These are phyloP conservation scores for Termitomyces sp. DNA, from an alignment of 768 basidiomycete genomes.

Conservation along the genomic window DNA sequence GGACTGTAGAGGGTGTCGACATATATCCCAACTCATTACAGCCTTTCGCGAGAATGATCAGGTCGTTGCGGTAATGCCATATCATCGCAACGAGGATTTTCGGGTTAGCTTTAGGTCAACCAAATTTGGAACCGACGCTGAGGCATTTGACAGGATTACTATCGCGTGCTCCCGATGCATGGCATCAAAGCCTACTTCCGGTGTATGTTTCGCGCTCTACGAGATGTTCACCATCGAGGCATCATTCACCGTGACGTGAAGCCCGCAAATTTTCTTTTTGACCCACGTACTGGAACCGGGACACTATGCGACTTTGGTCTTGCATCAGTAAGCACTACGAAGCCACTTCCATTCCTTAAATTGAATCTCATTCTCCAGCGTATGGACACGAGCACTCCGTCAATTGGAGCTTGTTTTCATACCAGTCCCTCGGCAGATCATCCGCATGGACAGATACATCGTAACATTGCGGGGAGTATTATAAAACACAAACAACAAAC, in stretches of 20 bases:
- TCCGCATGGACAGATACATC: constrained; percentile 65
- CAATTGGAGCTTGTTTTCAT: constrained; percentile 71
- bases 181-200: constrained; percentile 86
- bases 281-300: constrained; percentile 78
- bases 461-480: constrained; percentile 39
- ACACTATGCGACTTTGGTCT: constrained; percentile 94
- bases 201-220: constrained; percentile 85
- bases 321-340: constrained; percentile 71
- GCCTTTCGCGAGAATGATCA: constrained; percentile 91
- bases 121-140: not conserved
- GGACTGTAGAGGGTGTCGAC: constrained; percentile 77
- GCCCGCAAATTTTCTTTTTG: constrained; percentile 95
- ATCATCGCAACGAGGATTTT: constrained; percentile 90
- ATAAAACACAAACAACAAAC: constrained; percentile 60
- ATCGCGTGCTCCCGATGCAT: constrained; percentile 63
- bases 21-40: constrained; percentile 90
- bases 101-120: constrained; percentile 48
- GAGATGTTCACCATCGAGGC: constrained; percentile 80
- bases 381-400: constrained; percentile 40
- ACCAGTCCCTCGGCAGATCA: constrained; percentile 53
- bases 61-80: constrained; percentile 92
- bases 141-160: constrained; percentile 60
- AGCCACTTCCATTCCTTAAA: not conserved
- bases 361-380: constrained; percentile 35
- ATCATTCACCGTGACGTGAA: constrained; percentile 98